A percentile compares a stretch with the other conserved stretches of the same genome.
Conservation (phyloP, 139 green algal genomes). For the Ulvella scutata region DNA sequence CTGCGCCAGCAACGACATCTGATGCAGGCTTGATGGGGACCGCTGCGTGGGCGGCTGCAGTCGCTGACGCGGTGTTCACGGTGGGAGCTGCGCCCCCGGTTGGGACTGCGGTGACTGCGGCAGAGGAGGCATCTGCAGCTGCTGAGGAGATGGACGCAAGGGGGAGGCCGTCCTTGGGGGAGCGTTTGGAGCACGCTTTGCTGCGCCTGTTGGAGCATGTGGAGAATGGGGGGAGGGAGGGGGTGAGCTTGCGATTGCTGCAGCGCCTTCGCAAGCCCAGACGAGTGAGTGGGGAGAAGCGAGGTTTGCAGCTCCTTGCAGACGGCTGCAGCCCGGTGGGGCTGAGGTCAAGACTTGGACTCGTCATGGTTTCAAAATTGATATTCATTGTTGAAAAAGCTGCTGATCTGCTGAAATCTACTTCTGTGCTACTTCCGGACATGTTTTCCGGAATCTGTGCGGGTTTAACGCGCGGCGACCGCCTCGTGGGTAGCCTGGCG, state of each 20-base stretch:
- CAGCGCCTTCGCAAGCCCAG: slow-evolving; percentile 6
- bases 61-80: slow-evolving; percentile 7
- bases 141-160: not conserved
- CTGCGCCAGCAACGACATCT: slow-evolving; percentile 68
- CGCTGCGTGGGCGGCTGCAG: not conserved
- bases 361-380: too few relatives aligned
- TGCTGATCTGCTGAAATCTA: too few relatives aligned
- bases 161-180: slow-evolving; percentile 5
- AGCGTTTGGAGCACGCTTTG: not conserved
- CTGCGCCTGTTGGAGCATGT: not conserved
- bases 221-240: not conserved
- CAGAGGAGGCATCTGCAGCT: not conserved
- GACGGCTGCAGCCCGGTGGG: too few relatives aligned
- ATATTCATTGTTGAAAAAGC: too few relatives aligned
- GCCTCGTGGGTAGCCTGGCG: not conserved
- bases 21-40: slow-evolving; percentile 33
- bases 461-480: too few relatives aligned
- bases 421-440: too few relatives aligned
- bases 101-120: not conserved
- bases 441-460: too few relatives aligned
- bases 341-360: too few relatives aligned
- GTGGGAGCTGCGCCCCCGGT: slow-evolving; percentile 5
- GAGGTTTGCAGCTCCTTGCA: not conserved
- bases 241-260: slow-evolving; percentile 10
- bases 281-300: not conserved